Base-by-base conservation (phyloP, 345 rosid species). In the Abelmoschus esculentus region DNA sequence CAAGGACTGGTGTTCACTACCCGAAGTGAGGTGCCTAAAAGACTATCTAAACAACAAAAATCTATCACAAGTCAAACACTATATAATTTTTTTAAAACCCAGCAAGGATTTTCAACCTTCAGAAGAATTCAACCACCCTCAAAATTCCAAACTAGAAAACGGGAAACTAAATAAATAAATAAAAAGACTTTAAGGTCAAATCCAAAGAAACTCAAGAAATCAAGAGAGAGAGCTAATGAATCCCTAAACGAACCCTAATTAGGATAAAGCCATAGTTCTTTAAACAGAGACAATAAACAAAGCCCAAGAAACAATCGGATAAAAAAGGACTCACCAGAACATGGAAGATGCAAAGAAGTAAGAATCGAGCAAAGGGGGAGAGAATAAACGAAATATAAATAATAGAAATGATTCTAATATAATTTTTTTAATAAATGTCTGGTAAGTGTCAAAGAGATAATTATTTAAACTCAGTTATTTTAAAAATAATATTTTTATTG, bases 311-410 rank as follows among this genome's bases (percentile, higher is more conserved):
- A 42, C n/a, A 15, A 49, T 47, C 38, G 52, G 65, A 56, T 55
- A 56, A 10, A 58, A 44, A 17, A 56, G 49, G 52, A 62, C 74
- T 75, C 32, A 75, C 78, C 42, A 56, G 67, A 54, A 15, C 34
- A 2, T 26, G 2, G 31, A 32, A 52, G 17, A 47, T 6, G 14
- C 12, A 19, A 42, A 42, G 15, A 26, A 61, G 59, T 54, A 54
- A 54, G 31, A 54, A 19, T 18, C 15, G 65, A 59, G 64, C 47
- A 28, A 8, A 38, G 6, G 3, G 17, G 17, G 19, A 18, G 40
- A 56, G 26, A 15, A 19, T 1, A 3, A 5, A 31, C 34, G 31
- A 31, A 5, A 3, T 22, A 22, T 22, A 22, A 22, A 22, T 22
- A 22, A 22, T 22, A 1, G 0, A 22, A 22, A 22, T 22, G 26